These are phyloP conservation scores for Calonectria naviculata DNA, from an alignment of 2,329 filamentous ascomycete species.

Conservation along the genomic window DNA sequence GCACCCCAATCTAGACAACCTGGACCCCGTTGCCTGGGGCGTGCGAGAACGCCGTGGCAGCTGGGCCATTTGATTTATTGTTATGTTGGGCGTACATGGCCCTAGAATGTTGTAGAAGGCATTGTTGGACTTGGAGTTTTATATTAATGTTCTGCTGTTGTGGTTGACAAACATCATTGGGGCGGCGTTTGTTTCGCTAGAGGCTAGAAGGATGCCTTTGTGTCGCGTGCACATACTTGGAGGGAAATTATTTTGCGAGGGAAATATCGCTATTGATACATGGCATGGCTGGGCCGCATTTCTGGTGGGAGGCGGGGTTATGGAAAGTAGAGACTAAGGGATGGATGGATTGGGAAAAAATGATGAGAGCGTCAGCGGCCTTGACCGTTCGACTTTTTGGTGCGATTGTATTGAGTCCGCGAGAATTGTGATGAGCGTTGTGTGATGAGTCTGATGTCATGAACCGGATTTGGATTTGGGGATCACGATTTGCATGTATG, in stretches of 20 bases:
- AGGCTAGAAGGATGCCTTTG: not conserved
- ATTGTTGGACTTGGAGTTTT: not conserved
- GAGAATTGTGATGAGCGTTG: too few relatives aligned
- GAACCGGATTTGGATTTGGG: not conserved
- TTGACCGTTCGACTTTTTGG: not conserved
- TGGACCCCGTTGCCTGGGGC: constrained; percentile 74
- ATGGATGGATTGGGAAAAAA: not conserved
- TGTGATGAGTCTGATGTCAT: not conserved
- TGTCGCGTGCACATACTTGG: not conserved
- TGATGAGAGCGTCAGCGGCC: not conserved
- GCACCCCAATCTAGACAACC: constrained; percentile 77
- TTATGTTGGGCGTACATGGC: not conserved
- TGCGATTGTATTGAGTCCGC: not conserved
- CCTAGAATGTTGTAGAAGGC: not conserved
- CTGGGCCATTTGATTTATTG: constrained; percentile 70
- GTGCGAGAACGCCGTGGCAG: constrained; percentile 75
- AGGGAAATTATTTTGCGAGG: not conserved
- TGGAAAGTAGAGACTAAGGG: not conserved
- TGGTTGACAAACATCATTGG: not conserved
- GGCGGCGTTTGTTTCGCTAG: not conserved
- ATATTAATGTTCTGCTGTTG: not conserved
- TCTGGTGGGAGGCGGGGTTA: not conserved
- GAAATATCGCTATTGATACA: not conserved
- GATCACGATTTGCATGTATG: too few relatives aligned
- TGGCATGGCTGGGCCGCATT: not conserved